Evolutionary conservation across 2,329 filamentous ascomycete species (phyloP).

Genomic region (Scedosporium dehoogii): DNA sequence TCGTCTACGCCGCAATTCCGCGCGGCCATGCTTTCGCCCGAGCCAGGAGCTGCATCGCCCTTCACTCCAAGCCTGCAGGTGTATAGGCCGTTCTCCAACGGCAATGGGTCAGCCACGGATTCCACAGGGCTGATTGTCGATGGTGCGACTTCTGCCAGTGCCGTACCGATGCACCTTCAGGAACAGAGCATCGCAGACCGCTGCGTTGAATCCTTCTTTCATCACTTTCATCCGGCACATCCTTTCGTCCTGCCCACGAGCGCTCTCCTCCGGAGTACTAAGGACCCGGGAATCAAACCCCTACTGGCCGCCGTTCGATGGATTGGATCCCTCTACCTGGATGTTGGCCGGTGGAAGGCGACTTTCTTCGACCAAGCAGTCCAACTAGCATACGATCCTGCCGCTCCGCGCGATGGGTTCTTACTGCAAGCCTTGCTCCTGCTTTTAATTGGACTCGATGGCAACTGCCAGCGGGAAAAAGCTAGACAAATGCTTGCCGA

Average conservation of each 20-base stretch:
- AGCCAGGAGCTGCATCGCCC: constrained; percentile 8
- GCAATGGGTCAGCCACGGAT: constrained; percentile 19
- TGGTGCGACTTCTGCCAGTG: constrained; percentile 11
- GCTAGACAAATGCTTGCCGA: constrained; percentile 57
- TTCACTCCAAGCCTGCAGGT: constrained; percentile 26
- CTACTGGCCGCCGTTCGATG: constrained; percentile 46
- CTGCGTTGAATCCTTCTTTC: constrained; percentile 49
- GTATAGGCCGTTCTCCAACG: constrained; percentile 21
- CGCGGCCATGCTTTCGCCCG: constrained; percentile 5
- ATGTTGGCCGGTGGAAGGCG: constrained; percentile 33
- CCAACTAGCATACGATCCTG: constrained; percentile 36
- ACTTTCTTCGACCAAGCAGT: constrained; percentile 50
- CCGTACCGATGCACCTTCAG: constrained; percentile 14
- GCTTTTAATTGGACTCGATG: constrained; percentile 68
- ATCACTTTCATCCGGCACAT: constrained; percentile 46
- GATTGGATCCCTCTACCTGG: constrained; percentile 45
- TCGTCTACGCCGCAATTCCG: constrained; percentile 7
- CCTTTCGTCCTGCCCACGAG: constrained; percentile 48
- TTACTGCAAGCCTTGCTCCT: constrained; percentile 70
- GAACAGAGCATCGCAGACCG: constrained; percentile 34
- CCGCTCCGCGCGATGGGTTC: constrained; percentile 44
- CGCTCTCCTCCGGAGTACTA: constrained; percentile 35
- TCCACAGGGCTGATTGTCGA: constrained; percentile 8
- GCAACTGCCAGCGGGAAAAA: constrained; percentile 59
- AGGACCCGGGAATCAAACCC: constrained; percentile 36